phyloP scores from a whole-genome alignment of 441 rosid species.

The Adansonia rubrostipa region DNA sequence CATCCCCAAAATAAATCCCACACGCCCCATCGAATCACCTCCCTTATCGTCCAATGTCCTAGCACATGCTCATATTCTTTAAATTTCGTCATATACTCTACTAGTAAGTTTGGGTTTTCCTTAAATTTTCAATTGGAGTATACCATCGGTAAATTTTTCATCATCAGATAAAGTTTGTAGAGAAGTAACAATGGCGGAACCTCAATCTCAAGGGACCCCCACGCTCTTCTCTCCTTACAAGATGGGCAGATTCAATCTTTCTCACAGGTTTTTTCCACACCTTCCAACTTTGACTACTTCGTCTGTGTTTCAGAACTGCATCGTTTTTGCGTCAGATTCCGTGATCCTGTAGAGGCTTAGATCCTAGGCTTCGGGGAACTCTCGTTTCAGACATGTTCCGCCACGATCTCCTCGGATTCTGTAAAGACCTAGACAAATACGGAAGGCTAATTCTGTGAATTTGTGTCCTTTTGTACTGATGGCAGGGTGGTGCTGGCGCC shows the following conservation, averaged over 20 bases:
- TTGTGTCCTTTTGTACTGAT: slow-evolving; percentile 1
- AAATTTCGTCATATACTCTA: no score
- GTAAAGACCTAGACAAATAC: background rate
- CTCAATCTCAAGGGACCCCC: background rate
- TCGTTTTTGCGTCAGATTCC: background rate
- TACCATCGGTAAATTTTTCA: background rate
- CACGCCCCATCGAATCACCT: background rate
- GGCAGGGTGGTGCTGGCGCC: slow-evolving; percentile 87
- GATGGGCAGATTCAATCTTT: slow-evolving; percentile 71
- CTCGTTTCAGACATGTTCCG: background rate
- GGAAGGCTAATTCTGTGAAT: background rate
- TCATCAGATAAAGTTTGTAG: slow-evolving; percentile 1
- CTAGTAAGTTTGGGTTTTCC: background rate
- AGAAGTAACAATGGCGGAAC: slow-evolving; percentile 21
- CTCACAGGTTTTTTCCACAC: slow-evolving; percentile 57
- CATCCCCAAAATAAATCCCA: background rate
- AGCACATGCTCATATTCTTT: background rate
- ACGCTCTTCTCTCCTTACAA: slow-evolving; percentile 59
- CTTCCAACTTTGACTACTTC: background rate
- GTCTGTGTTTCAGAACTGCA: background rate
- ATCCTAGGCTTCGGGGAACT: background rate
- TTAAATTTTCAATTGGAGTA: background rate
- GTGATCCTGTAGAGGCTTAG: background rate
- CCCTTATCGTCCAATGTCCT: background rate
- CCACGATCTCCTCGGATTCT: slow-evolving; percentile 15